phyloP scores from a whole-genome alignment of 768 basidiomycete species.

The Saitozyma podzolica region DNA sequence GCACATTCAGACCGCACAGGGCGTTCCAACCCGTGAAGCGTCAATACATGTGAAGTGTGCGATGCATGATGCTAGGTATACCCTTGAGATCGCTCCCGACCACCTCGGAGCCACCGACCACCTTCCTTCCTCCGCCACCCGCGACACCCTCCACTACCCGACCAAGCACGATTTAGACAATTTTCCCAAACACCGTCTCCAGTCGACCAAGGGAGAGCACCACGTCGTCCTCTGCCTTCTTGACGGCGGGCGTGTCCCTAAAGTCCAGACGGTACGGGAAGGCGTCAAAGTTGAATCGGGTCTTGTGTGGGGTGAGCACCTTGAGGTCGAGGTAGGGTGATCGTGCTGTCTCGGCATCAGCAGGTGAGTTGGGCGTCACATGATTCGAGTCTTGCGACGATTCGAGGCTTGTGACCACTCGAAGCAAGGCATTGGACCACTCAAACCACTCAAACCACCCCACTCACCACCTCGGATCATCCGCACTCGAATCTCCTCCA shows the following conservation, averaged over 20 bases:
- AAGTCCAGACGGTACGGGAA: slow-evolving; percentile 29
- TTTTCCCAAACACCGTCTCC: slow-evolving; percentile 30
- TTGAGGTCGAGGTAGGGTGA: slow-evolving; percentile 9
- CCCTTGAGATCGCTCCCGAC: too few relatives aligned
- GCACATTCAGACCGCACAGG: too few relatives aligned
- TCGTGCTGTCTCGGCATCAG: slow-evolving; percentile 2
- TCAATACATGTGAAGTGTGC: background rate
- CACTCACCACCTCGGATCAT: background rate
- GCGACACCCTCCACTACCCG: too few relatives aligned
- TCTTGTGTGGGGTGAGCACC: background rate
- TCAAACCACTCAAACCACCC: too few relatives aligned
- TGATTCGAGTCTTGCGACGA: background rate
- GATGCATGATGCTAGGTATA: background rate
- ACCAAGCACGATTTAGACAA: slow-evolving; percentile 1
- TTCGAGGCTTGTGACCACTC: too few relatives aligned
- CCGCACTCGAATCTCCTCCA: slow-evolving; percentile 8
- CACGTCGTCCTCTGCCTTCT: slow-evolving; percentile 20
- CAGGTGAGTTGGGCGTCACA: background rate
- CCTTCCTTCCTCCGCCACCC: too few relatives aligned
- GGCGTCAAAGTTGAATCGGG: slow-evolving; percentile 17
- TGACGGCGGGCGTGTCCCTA: slow-evolving; percentile 15
- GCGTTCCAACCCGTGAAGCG: too few relatives aligned
- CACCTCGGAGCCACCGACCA: too few relatives aligned
- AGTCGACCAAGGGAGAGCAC: slow-evolving; percentile 29
- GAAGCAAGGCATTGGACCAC: too few relatives aligned